Percentiles rank a stretch among this genome's conserved stretches.
Conservation (phyloP, 1,139 yeast species). For the Geotrichum phurueaensis region DNA sequence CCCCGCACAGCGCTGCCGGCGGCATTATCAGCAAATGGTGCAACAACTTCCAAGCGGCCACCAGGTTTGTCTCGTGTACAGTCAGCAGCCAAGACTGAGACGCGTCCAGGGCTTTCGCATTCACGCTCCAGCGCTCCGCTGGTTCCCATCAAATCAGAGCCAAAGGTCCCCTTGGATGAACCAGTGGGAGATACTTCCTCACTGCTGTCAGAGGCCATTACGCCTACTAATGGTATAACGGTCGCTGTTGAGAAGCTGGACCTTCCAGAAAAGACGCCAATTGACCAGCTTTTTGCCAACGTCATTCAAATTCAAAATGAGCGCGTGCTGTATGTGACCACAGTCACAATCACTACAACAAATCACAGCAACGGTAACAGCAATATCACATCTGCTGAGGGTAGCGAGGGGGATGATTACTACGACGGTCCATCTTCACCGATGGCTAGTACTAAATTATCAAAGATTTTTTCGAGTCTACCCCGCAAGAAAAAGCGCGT, state of each 20-base stretch:
- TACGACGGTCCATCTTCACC: neutral
- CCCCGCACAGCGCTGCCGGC: neutral
- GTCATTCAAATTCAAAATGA: slow-evolving; percentile 60
- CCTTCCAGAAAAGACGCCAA: slow-evolving; percentile 50
- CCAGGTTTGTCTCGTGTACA: neutral
- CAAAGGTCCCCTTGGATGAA: neutral
- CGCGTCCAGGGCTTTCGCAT: neutral
- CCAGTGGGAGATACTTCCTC: neutral
- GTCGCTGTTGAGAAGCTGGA: slow-evolving; percentile 33
- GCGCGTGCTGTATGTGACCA: slow-evolving; percentile 61
- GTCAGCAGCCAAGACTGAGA: neutral
- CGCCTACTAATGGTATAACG: neutral
- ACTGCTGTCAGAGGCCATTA: neutral
- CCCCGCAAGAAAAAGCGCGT: slow-evolving; percentile 31
- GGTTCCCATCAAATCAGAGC: neutral
- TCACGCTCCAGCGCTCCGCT: neutral
- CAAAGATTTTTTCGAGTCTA: slow-evolving; percentile 29
- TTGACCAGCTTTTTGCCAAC: slow-evolving; percentile 65
- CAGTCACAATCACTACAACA: slow-evolving; percentile 34
- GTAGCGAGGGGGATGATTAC: neutral
- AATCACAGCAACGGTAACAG: neutral
- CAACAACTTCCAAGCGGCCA: neutral
- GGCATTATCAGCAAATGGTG: neutral
- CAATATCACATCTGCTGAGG: neutral
- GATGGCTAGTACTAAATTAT: neutral